A percentile compares a stretch with the other conserved stretches of the same genome.
phyloP scores from a whole-genome alignment of 139 green algal species.

The Chlamydomonas sp. region DNA sequence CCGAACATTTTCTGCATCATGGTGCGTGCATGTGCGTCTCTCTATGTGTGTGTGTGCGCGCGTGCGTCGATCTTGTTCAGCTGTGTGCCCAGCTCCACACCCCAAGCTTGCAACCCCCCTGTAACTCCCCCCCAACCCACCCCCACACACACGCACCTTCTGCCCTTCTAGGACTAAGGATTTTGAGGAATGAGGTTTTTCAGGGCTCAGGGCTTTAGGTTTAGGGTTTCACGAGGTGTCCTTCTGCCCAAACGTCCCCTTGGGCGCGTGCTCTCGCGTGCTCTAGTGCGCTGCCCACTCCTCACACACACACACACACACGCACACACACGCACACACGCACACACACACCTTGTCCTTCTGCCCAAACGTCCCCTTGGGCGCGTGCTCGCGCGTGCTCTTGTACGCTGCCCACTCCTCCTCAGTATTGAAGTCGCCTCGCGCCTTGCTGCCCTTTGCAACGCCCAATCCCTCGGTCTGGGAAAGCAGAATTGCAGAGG shows the following conservation, averaged over 20 bases:
- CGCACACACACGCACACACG: conserved; percentile 40
- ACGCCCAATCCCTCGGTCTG: too few species aligned
- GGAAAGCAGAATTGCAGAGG: too few species aligned
- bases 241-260: conserved; percentile 71
- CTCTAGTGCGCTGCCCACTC: conserved; percentile 60
- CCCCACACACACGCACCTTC: too few species aligned
- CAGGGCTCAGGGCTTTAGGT: too few species aligned
- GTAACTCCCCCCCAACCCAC: neutral
- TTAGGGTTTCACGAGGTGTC: conserved; percentile 61
- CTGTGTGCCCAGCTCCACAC: too few species aligned
- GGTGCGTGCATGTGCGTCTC: too few species aligned
- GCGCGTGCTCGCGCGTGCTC: conserved; percentile 44
- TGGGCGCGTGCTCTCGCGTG: conserved; percentile 51
- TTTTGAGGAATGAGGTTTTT: too few species aligned
- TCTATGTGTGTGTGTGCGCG: too few species aligned
- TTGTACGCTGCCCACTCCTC: conserved; percentile 69
- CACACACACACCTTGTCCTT: conserved; percentile 61
- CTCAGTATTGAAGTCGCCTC: conserved; percentile 68
- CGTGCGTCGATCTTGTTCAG: too few species aligned
- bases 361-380: conserved; percentile 73
- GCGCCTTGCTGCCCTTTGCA: conserved; percentile 27
- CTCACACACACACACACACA: neutral
- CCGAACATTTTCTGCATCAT: too few species aligned
- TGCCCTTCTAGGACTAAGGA: too few species aligned
- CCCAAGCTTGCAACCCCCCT: neutral